Conservation (phyloP, 169 alveolate genomes). For the Plasmodium knowlesi region DNA sequence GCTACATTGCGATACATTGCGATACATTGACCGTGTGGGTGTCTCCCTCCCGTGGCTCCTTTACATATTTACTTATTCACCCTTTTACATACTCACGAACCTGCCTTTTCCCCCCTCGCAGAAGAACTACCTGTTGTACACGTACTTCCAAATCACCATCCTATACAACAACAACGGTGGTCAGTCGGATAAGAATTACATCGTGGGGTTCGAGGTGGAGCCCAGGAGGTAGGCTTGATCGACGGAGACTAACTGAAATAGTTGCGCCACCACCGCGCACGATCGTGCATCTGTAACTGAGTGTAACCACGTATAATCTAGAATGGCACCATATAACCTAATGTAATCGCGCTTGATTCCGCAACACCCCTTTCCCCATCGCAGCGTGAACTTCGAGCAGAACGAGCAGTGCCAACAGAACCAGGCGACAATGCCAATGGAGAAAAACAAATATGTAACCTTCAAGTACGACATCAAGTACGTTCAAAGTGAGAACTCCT, state of each 20-base stretch:
- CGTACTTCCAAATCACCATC: slow-evolving; percentile 74
- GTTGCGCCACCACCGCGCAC: background rate
- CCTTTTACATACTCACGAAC: background rate
- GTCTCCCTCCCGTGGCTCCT: too few species aligned
- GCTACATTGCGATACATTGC: too few species aligned
- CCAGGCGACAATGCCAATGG: slow-evolving; percentile 19
- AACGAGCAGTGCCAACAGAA: slow-evolving; percentile 10
- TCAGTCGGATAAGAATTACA: slow-evolving; percentile 64
- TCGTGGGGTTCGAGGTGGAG: slow-evolving; percentile 86
- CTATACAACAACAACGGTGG: slow-evolving; percentile 37
- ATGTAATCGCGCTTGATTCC: background rate
- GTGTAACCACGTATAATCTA: too few species aligned
- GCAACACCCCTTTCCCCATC: background rate
- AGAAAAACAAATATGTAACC: slow-evolving; percentile 37
- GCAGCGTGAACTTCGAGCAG: background rate
- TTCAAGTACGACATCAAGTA: slow-evolving; percentile 89
- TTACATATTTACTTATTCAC: background rate
- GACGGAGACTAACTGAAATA: background rate
- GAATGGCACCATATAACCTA: background rate
- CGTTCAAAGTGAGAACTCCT: slow-evolving; percentile 80
- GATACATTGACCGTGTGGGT: too few species aligned
- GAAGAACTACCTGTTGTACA: slow-evolving; percentile 68
- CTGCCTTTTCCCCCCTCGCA: background rate
- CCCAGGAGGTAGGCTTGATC: slow-evolving; percentile 74
- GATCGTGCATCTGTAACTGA: too few species aligned